A percentile compares a stretch with the other conserved stretches of the same genome.
Evolutionary conservation across 805 yeast species (phyloP).

Genomic region (Cyberlindnera amylophila): DNA sequence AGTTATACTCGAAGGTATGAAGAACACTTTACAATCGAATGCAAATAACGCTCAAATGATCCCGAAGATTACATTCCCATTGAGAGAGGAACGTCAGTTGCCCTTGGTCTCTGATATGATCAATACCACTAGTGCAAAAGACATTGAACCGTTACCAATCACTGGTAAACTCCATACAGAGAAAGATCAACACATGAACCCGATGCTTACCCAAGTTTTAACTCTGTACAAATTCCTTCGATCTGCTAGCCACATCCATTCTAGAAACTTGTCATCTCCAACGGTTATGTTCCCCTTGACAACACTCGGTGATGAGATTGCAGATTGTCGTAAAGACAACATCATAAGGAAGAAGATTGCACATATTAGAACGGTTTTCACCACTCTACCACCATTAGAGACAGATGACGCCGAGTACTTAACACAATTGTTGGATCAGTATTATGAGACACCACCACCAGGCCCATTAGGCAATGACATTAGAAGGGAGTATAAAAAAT

Average conservation of each 20-base stretch:
- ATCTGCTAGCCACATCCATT: constrained; percentile 10
- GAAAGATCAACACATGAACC: constrained; percentile 10
- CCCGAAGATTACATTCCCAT: constrained; percentile 13
- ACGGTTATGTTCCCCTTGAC: constrained; percentile 21
- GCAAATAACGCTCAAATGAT: constrained; percentile 8
- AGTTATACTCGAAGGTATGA: constrained; percentile 7
- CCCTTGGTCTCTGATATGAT: constrained; percentile 11
- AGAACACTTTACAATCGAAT: constrained; percentile 9
- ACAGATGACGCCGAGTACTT: constrained; percentile 15
- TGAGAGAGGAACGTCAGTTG: constrained; percentile 7
- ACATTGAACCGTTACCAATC: not conserved
- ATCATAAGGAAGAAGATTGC: constrained; percentile 21
- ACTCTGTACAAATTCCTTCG: constrained; percentile 19
- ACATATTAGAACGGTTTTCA: constrained; percentile 17
- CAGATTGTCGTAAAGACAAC: constrained; percentile 19
- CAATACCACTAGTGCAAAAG: not conserved
- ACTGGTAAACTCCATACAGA: constrained; percentile 5
- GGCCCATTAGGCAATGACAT: constrained; percentile 1
- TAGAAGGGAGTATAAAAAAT: constrained; percentile 24
- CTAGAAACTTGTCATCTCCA: constrained; percentile 18
- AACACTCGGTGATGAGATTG: constrained; percentile 20
- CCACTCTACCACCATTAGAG: constrained; percentile 22
- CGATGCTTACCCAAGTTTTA: constrained; percentile 21
- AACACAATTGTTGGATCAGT: constrained; percentile 14
- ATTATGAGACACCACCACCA: not conserved